These are phyloP conservation scores for Knufia petricola DNA, from an alignment of 2,329 filamentous ascomycete species.

Conservation along the genomic window DNA sequence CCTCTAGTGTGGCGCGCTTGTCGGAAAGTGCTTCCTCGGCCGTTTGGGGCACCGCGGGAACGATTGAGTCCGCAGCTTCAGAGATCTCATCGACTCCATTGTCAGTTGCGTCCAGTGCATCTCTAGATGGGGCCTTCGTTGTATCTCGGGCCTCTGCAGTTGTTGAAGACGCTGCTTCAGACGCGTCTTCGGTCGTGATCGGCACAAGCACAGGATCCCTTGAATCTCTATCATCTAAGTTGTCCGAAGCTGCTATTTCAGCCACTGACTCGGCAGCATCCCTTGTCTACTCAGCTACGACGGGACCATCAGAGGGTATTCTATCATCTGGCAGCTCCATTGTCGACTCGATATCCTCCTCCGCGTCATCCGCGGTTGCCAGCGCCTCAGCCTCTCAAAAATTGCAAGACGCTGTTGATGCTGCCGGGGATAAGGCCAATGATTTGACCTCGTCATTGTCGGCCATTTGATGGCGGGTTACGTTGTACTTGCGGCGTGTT, in stretches of 20 bases:
- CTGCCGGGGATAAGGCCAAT: not conserved
- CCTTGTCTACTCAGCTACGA: slow-evolving; percentile 9
- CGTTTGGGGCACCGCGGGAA: slow-evolving; percentile 9
- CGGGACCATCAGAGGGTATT: slow-evolving; percentile 6
- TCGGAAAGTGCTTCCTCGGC: slow-evolving; percentile 16
- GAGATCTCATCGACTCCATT: no score
- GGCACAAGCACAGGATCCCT: slow-evolving; percentile 9
- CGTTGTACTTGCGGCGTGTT: not conserved
- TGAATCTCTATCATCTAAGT: slow-evolving; percentile 24
- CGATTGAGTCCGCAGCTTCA: no score
- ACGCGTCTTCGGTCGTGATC: slow-evolving; percentile 11
- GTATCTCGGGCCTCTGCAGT: not conserved
- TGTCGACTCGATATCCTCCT: slow-evolving; percentile 12
- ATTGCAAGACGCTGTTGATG: slow-evolving; percentile 2
- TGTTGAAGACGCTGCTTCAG: not conserved
- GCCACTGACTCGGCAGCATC: not conserved
- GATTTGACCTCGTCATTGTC: not conserved
- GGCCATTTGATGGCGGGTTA: not conserved
- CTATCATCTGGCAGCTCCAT: slow-evolving; percentile 8
- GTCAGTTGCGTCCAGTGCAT: no score
- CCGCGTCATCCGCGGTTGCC: slow-evolving; percentile 12
- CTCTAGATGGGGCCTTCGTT: no score
- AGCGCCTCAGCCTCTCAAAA: not conserved
- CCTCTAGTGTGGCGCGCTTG: slow-evolving; percentile 21
- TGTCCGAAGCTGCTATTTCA: slow-evolving; percentile 13